phyloP scores from a whole-genome alignment of 768 basidiomycete species.

The Clitopilus hobsonii region DNA sequence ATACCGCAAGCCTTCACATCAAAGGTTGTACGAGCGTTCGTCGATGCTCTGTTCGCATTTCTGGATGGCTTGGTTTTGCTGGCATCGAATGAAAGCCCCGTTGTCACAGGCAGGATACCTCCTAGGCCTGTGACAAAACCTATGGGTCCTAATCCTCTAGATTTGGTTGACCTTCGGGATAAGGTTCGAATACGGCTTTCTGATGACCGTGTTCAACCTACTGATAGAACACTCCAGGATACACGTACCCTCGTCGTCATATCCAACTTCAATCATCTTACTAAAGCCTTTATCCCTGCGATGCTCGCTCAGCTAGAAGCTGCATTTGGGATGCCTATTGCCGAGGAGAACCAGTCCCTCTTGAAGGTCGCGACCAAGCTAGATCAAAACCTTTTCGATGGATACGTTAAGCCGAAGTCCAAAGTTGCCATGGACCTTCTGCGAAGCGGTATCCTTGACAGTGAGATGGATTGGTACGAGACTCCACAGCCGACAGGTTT shows the following conservation, averaged over 20 bases:
- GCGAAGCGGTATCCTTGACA: conserved; percentile 73
- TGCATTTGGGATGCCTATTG: conserved; percentile 66
- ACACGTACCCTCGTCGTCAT: conserved; percentile 83
- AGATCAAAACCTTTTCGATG: conserved; percentile 86
- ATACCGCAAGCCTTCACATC: conserved; percentile 59
- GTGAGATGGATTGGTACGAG: conserved; percentile 89
- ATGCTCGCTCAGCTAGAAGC: conserved; percentile 80
- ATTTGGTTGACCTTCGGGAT: conserved; percentile 57
- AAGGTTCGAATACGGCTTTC: conserved; percentile 42
- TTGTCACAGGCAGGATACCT: conserved; percentile 33
- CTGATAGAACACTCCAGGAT: conserved; percentile 48
- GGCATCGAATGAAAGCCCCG: conserved; percentile 64
- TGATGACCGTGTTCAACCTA: conserved; percentile 4
- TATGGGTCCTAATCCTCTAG: conserved; percentile 44
- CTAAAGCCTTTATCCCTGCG: conserved; percentile 62
- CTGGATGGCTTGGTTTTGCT: conserved; percentile 82
- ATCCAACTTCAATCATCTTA: conserved; percentile 81
- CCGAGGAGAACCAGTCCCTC: conserved; percentile 73
- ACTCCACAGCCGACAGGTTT: conserved; percentile 84
- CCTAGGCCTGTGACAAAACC: conserved; percentile 22
- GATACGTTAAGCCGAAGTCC: conserved; percentile 82
- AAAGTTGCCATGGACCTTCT: conserved; percentile 62
- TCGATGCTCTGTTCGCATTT: conserved; percentile 82
- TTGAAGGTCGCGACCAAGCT: conserved; percentile 76
- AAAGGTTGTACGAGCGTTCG: conserved; percentile 80